Base-by-base conservation (phyloP, 2,329 filamentous ascomycete genomes). In the Paecilomyces niveus region DNA sequence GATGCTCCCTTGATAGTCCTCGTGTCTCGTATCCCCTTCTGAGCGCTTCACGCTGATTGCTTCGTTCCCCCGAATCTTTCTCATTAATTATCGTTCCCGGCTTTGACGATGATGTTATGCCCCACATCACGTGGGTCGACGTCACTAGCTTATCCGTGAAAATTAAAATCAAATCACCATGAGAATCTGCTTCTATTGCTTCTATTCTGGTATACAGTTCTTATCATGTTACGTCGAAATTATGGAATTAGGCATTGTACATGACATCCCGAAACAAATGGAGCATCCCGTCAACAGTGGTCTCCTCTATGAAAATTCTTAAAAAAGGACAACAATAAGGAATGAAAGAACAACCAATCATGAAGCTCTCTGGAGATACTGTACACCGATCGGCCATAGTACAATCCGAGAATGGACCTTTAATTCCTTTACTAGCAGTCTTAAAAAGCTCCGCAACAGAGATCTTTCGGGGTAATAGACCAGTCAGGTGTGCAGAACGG, bases 41-140 rank as follows among this genome's bases (percentile, higher is more conserved):
- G 15, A 4, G 15, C 15, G 15, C 15, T 45, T 29, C 50, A 29
- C 50, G 21, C 50, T 24, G 50, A 52, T 61, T 60, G 54, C 57
- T 55, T 67, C 61, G 32, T 68, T 62, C 60, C 58, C 62, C 61
- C 67, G 62, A 54, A 59, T 61, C 62, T 18, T 21, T 45, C 18
- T 45, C 5, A 18, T 21, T 45, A 45, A 22, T 22, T 22, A 22
- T 39, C 35, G 10, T 39, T 39, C 35, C 35, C 13, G 35, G 35
- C 49, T 51, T 57, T 57, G 55, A 61, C 61, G 58, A 52, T 52
- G 50, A 52, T 52, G 50, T 52, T 58, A 56, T 60, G 54, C 55
- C 57, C 33, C 51, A 53, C 51, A 54, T 64, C 63, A 64, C 63
- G 63, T 64, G 61, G 56, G 6, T 9, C 55, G 49, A 62, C 58